Evolutionary conservation across 179 eudicot genomes (phyloP).

Genomic region (Patellifolia procumbens): DNA sequence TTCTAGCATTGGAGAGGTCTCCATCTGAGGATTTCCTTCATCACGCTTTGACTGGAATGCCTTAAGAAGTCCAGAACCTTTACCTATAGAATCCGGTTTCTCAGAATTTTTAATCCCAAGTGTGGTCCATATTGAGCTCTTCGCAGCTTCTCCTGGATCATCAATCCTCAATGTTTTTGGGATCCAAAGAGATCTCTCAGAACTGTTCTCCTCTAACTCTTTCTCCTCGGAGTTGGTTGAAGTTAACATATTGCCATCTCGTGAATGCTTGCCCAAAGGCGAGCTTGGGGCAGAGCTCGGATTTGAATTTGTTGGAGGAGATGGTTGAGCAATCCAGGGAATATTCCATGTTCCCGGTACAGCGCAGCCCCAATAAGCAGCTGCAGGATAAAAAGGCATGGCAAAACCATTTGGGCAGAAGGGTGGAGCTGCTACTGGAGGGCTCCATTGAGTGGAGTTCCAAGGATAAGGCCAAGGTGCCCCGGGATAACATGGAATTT

Average conservation of each 20-base stretch:
- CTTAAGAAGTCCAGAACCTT: constrained; percentile 24
- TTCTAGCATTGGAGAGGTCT: constrained; percentile 19
- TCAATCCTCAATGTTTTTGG: constrained; percentile 31
- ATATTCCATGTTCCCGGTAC: constrained; percentile 31
- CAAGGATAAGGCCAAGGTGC: constrained; percentile 34
- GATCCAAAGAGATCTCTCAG: constrained; percentile 24
- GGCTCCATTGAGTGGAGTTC: constrained; percentile 32
- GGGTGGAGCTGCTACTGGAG: constrained; percentile 26
- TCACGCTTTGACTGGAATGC: constrained; percentile 27
- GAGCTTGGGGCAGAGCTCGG: constrained; percentile 32
- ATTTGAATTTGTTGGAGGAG: constrained; percentile 12
- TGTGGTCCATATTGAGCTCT: constrained; percentile 30
- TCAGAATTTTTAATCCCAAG: constrained; percentile 23
- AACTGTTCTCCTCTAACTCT: constrained; percentile 9
- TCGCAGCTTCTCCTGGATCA: constrained; percentile 27
- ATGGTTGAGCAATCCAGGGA: constrained; percentile 29
- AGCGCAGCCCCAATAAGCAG: constrained; percentile 31
- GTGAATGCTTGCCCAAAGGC: constrained; percentile 38
- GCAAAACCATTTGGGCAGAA: constrained; percentile 31
- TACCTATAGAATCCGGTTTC: constrained; percentile 18
- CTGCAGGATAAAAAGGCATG: constrained; percentile 27
- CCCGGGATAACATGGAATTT: constrained; percentile 27
- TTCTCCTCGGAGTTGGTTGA: constrained; percentile 20
- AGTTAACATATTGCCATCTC: constrained; percentile 27
- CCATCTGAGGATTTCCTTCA: constrained; percentile 14